Evolutionary conservation across 2,329 filamentous ascomycete genomes (phyloP).

Genomic region (Dactylella cylindrospora): DNA sequence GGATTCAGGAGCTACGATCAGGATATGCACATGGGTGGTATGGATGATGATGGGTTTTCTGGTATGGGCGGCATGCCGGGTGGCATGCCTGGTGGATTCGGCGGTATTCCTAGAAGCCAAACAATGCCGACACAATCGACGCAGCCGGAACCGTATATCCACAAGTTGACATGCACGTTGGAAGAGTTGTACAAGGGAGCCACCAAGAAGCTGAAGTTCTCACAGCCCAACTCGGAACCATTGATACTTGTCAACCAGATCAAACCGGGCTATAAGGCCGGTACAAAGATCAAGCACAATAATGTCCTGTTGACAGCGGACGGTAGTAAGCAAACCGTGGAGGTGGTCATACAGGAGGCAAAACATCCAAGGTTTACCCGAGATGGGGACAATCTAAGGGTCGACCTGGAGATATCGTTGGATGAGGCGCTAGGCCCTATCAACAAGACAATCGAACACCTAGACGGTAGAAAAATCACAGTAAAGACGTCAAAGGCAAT

Average conservation of each 20-base stretch:
- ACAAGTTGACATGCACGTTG: conserved; percentile 95
- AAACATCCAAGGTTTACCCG: conserved; percentile 91
- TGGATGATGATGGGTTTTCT: conserved; percentile 36
- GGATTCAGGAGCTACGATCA: conserved; percentile 18
- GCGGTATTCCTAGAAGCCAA: conserved; percentile 14
- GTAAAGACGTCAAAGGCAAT: conserved; percentile 33
- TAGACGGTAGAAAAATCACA: conserved; percentile 64
- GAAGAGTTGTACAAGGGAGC: conserved; percentile 91
- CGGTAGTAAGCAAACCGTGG: conserved; percentile 88
- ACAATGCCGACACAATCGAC: conserved; percentile 26
- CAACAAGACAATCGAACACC: conserved; percentile 87
- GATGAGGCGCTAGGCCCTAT: conserved; percentile 92
- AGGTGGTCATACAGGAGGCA: conserved; percentile 99
- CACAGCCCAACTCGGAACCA: conserved; percentile 98
- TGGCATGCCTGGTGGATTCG: conserved; percentile 5
- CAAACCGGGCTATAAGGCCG: conserved; percentile 87
- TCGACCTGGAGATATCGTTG: conserved; percentile 91
- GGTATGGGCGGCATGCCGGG: conserved; percentile 27
- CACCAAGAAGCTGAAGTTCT: conserved; percentile 73
- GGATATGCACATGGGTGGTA: conserved; percentile 42
- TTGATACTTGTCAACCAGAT: conserved; percentile 98
- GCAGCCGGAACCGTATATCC: conserved; percentile 64
- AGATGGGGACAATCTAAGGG: conserved; percentile 93
- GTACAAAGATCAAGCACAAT: conserved; percentile 95
- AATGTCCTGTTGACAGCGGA: conserved; percentile 96